Base-by-base conservation (phyloP, 495 filamentous ascomycete species). In the Neurospora sp. region DNA sequence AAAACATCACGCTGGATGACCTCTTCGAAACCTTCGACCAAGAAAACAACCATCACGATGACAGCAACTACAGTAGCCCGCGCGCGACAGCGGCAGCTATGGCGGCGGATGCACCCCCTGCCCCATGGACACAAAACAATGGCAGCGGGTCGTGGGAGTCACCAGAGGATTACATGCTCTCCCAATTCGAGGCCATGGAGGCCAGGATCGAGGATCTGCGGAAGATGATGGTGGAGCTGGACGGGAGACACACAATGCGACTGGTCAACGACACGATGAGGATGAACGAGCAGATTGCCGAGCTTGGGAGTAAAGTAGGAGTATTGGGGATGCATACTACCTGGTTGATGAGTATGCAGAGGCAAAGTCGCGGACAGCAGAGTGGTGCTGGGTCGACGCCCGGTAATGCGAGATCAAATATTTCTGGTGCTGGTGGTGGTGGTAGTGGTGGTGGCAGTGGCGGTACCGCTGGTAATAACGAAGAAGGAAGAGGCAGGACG, bases 271-370 rank as follows among this genome's bases (percentile, higher is more conserved):
- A 87, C 71, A 82, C 81, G 8, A 78, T 85, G 38, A 82, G 81
- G 11, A 80, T 88, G 71, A 85, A 85, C 69, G 84, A 87, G 40
- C 85, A 88, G 71, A 79, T 89, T 2, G 80, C 80, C n/a, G 86
- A 89, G 72, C 79, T 89, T 39, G 80, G 81, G 41, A 87, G 82
- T 75, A 85, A 79, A n/a, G 80, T 87, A 46, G 83, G 84, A 10
- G 83, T 86, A 12, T 78, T 87, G 14, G 81, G 82, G 42, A 87
- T 88, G 86, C 86, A 89, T 72, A 85, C 87, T 16, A 81, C 82
- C 31, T 89, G 86, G 86, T 78, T 88, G 71, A 83, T 88, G 83
- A 86, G 83, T 42, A 70, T 77, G 27, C 75, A 78, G 70, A 74
- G 79, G 31, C 78, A 79, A 39, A 78, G 53, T 42, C 69, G 76